Percentiles rank a stretch among this genome's conserved stretches.
Evolutionary conservation across 768 basidiomycete genomes (phyloP).

Genomic region (Collybia sordida): DNA sequence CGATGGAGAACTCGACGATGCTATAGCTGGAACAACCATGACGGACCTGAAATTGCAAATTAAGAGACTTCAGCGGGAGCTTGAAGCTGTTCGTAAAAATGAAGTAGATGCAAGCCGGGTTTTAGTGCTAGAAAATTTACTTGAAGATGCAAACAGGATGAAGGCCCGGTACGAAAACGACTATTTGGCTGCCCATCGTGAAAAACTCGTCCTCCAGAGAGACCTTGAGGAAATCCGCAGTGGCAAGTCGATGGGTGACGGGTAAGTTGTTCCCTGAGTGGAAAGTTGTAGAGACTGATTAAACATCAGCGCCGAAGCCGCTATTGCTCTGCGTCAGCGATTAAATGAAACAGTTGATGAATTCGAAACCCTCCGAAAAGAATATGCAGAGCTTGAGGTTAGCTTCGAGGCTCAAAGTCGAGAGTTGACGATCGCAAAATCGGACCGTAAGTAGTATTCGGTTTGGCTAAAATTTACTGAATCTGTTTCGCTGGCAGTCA

Average conservation of each 20-base stretch:
- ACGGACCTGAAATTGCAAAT: constrained; percentile 91
- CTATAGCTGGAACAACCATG: constrained; percentile 80
- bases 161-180: constrained; percentile 88
- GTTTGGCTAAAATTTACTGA: constrained; percentile 2
- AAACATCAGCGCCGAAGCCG: constrained; percentile 68
- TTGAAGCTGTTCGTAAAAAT: constrained; percentile 71
- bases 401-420: constrained; percentile 57
- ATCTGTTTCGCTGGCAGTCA: constrained; percentile 50
- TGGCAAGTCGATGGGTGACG: constrained; percentile 82
- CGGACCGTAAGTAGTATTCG: constrained; percentile 63
- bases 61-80: constrained; percentile 76
- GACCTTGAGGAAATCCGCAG: constrained; percentile 87
- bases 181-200: constrained; percentile 81
- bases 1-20: constrained; percentile 86
- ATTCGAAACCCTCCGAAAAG: constrained; percentile 67
- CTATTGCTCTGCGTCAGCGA: constrained; percentile 84
- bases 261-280: constrained; percentile 43
- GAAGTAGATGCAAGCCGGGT: constrained; percentile 75
- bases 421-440: constrained; percentile 81
- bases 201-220: constrained; percentile 75
- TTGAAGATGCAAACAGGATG: constrained; percentile 90
- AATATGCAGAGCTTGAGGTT: constrained; percentile 71
- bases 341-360: constrained; percentile 87
- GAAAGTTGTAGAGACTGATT: constrained; percentile 2
- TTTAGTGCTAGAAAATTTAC: constrained; percentile 84